phyloP scores from a whole-genome alignment of 768 basidiomycete species.

The Mycena alexandri region DNA sequence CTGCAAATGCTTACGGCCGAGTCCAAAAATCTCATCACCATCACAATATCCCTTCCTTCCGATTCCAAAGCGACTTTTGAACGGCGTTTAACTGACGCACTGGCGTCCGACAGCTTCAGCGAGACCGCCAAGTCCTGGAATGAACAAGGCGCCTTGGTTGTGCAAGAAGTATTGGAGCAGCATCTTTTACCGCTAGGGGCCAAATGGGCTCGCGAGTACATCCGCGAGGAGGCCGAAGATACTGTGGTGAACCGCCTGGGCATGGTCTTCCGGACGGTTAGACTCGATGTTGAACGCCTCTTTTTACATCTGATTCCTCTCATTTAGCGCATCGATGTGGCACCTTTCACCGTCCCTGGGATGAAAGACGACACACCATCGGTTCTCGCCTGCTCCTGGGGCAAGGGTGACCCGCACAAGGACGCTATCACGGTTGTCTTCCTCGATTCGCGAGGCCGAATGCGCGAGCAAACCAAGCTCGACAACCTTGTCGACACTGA shows the following conservation, averaged over 20 bases:
- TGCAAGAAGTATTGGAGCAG: slow-evolving; percentile 83
- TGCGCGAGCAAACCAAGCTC: slow-evolving; percentile 90
- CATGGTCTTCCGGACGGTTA: slow-evolving; percentile 76
- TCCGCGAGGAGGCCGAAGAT: slow-evolving; percentile 93
- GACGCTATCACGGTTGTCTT: slow-evolving; percentile 90
- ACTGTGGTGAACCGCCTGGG: slow-evolving; percentile 77
- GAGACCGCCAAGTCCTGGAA: slow-evolving; percentile 95
- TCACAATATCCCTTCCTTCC: slow-evolving; percentile 75
- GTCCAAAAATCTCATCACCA: slow-evolving; percentile 85
- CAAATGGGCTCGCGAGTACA: slow-evolving; percentile 92
- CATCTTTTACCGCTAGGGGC: slow-evolving; percentile 86
- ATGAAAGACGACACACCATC: slow-evolving; percentile 82
- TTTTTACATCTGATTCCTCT: slow-evolving; percentile 34
- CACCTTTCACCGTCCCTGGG: slow-evolving; percentile 73
- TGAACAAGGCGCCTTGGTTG: slow-evolving; percentile 80
- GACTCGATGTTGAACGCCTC: slow-evolving; percentile 39
- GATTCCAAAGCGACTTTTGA: slow-evolving; percentile 77
- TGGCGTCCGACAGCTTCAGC: slow-evolving; percentile 86
- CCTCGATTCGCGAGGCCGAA: slow-evolving; percentile 88
- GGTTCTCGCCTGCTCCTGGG: slow-evolving; percentile 94
- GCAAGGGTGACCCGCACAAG: slow-evolving; percentile 92
- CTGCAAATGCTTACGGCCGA: slow-evolving; percentile 93
- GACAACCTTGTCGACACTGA: slow-evolving; percentile 87
- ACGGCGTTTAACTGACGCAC: slow-evolving; percentile 81
- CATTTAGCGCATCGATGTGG: slow-evolving; percentile 82